phyloP scores from a whole-genome alignment of 495 filamentous ascomycete species.

The Aspergillus biplanus region DNA sequence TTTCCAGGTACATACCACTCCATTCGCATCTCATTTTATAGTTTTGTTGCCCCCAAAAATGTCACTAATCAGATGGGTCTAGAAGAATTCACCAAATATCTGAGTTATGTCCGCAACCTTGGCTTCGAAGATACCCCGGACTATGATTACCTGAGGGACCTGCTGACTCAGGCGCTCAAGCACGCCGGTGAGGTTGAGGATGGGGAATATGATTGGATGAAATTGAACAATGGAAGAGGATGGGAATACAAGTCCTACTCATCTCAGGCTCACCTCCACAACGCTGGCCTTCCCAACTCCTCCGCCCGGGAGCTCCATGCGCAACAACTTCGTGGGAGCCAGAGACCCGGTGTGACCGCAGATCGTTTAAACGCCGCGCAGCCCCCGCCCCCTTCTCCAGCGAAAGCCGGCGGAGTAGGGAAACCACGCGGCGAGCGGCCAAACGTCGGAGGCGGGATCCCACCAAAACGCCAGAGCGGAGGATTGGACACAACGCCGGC shows the following conservation, averaged over 20 bases:
- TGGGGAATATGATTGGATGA: constrained; percentile 99
- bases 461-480: constrained; percentile 76
- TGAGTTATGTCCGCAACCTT: constrained; percentile 95
- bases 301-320: constrained; percentile 79
- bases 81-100: constrained; percentile 97
- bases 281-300: constrained; percentile 71
- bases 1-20: constrained; percentile 69
- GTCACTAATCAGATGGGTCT: constrained; percentile 26
- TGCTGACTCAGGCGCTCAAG: constrained; percentile 96
- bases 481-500: constrained; percentile 79
- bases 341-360: constrained; percentile 68
- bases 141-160: constrained; percentile 95
- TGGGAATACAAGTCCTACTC: constrained; percentile 93
- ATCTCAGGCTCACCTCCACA: constrained; percentile 73
- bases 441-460: constrained; percentile 74
- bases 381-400: constrained; percentile 87
- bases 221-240: constrained; percentile 91
- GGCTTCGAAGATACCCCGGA: constrained; percentile 98
- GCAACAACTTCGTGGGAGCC: constrained; percentile 61
- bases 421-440: constrained; percentile 72
- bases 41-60: neutral
- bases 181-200: constrained; percentile 93
- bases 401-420: constrained; percentile 70
- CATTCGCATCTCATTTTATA: neutral
- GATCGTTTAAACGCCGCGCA: constrained; percentile 97